These are phyloP conservation scores for Verbascum thapsus DNA, from an alignment of 257 asterid species.

Conservation along the genomic window DNA sequence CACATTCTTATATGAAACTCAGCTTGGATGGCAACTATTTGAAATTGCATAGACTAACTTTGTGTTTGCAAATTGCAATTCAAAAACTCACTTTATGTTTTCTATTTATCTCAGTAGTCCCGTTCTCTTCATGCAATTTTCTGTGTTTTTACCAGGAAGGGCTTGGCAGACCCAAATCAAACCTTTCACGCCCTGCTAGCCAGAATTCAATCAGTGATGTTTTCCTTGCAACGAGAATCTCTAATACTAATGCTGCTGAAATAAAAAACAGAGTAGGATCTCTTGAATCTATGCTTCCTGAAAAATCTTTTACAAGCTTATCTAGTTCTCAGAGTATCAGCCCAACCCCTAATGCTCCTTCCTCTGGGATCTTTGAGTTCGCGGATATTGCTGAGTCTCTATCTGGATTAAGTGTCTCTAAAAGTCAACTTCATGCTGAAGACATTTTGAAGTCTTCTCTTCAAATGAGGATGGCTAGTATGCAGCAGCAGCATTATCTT, in stretches of 20 bases:
- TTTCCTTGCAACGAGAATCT: slow-evolving; percentile 26
- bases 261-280: slow-evolving; percentile 37
- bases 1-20: not conserved
- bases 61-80: too few species aligned
- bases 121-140: slow-evolving; percentile 1
- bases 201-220: slow-evolving; percentile 46
- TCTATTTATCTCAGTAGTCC: too few species aligned
- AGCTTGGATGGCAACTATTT: not conserved
- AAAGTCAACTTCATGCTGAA: slow-evolving; percentile 40
- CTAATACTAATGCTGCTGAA: slow-evolving; percentile 34
- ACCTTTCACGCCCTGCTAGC: slow-evolving; percentile 58
- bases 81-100: not conserved
- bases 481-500: slow-evolving; percentile 41
- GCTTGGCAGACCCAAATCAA: slow-evolving; percentile 45
- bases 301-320: slow-evolving; percentile 25
- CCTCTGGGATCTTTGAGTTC: slow-evolving; percentile 50
- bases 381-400: slow-evolving; percentile 57
- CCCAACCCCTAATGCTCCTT: slow-evolving; percentile 33
- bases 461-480: slow-evolving; percentile 44
- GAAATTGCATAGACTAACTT: too few species aligned
- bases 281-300: slow-evolving; percentile 33
- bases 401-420: slow-evolving; percentile 48
- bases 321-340: slow-evolving; percentile 35
- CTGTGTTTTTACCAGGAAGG: slow-evolving; percentile 58
- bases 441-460: slow-evolving; percentile 38